Evolutionary conservation across 1,284 basidiomycete species (phyloP), one percentile per base, ranked within the genome.

Genomic region (Ganoderma lucidum): DNA sequence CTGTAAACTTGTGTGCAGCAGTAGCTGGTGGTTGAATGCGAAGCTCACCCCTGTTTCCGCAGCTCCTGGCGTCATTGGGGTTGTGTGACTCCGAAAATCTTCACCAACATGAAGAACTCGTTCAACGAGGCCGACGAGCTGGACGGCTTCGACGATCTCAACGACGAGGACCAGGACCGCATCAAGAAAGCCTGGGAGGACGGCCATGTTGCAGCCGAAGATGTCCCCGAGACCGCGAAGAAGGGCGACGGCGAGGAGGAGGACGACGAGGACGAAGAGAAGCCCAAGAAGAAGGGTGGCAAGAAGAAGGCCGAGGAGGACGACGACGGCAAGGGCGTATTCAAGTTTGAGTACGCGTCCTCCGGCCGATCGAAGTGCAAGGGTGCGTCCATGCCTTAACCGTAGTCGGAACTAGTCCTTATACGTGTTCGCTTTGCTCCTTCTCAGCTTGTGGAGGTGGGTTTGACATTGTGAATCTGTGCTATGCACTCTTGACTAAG

Each of bases 11-110:
- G 4, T 39, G 4, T 39, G 23, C n/a, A 5, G 8, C 14, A 10
- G n/a, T 61, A 10, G 39, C 15, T 66, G 48, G 53, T 56, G 63
- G 53, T 64, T 58, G 37, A 53, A 14, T 61, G 35, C 23, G 41
- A 15, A 32, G n/a, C 59, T 61, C 5, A 61, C 59, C 35, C 6
- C 39, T 48, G 23, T 51, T 35, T 51, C 32, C 65, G 62, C 59
- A 94, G 93, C 74, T 78, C 83, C 59, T 95, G 91, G 91, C 88
- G 93, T 73, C 94, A 96, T 77, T 95, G 92, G 91, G 92, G 93
- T 67, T 97, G 96, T 74, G 86, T 88, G 6, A 95, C 94, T 0
- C 68, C 84, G 30, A 89, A 86, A 73, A 88, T 96, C 65, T 76
- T 96, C 48, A 78, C 80, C n/a, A 94, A 95, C 77, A 85, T 95